These are phyloP conservation scores for Solanum hybrid DNA, from an alignment of 305 asterid species.

Conservation along the genomic window DNA sequence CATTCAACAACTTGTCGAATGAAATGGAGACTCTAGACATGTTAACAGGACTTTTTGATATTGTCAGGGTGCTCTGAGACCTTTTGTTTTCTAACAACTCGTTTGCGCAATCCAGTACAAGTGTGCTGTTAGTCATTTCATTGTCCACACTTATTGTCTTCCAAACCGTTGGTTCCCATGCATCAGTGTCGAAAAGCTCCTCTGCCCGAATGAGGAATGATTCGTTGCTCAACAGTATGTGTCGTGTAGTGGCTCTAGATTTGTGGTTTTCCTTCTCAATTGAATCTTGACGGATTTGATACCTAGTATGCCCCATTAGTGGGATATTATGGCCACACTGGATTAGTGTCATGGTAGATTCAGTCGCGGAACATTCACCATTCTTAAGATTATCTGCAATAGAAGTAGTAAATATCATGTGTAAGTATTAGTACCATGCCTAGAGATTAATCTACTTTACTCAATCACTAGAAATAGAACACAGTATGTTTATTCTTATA, in stretches of 20 bases:
- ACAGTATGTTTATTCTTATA: background rate
- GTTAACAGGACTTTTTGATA: conserved; percentile 5
- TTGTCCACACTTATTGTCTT: conserved; percentile 4
- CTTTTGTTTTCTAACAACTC: conserved; percentile 47
- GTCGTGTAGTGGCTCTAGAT: conserved; percentile 12
- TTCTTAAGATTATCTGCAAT: conserved; percentile 29
- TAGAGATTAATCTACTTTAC: background rate
- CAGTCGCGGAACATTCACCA: conserved; percentile 12
- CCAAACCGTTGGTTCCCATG: conserved; percentile 10
- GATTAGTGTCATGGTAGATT: conserved; percentile 8
- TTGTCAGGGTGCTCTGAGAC: conserved; percentile 7
- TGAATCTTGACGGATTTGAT: background rate
- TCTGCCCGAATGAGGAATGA: conserved; percentile 36
- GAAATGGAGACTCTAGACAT: conserved; percentile 20
- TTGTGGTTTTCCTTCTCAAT: conserved; percentile 9
- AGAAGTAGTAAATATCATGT: background rate
- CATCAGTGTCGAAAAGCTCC: conserved; percentile 26
- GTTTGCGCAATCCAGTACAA: conserved; percentile 46
- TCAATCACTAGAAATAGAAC: background rate
- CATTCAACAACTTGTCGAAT: conserved; percentile 34
- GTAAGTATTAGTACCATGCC: background rate
- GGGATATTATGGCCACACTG: conserved; percentile 1
- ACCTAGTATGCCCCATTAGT: conserved; percentile 6
- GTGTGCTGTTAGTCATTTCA: conserved; percentile 21
- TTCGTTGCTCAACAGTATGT: conserved; percentile 32